Base-by-base conservation (phyloP, 1,284 basidiomycete genomes). In the Ceratobasidium sp. region DNA sequence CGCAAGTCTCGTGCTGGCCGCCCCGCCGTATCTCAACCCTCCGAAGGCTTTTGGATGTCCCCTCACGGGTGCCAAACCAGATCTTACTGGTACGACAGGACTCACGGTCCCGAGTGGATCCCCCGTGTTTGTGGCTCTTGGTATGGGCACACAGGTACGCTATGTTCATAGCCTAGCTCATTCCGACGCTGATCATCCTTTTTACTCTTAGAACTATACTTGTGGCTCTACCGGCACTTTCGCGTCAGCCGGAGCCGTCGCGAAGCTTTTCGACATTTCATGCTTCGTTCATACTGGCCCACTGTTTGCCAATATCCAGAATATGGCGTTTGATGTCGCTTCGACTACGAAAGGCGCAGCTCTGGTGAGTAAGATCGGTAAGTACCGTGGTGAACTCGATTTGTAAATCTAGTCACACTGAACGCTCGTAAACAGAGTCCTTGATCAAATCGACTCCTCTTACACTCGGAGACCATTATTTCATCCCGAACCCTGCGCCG, bases 181-280 rank as follows among this genome's bases (percentile, higher is more conserved):
- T n/a, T 33, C 23, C n/a, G 16, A 6, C 30, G 16, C 8, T 60
- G 30, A n/a, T 68, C 10, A 68, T 35, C 23, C 27, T 6, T 27
- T 7, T 1, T 7, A 52, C 14, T 14, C 14, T 35, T 41, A 75
- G 73, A 75, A 75, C 50, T 75, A 75, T 41, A 75, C 60, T 18
- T 75, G 73, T 23, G 60, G 62, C 50, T 14, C 73, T 27, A 33
- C 73, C 14, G 73, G 73, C 4, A 75, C 59, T 4, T 65, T 54
- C 30, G 18, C 73, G 1, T 65, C 73, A n/a, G 54, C 48, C 48
- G 73, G 73, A 10, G 73, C 73, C 8, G 59, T 75, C 12, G 73
- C 73, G 12, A 75, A 64, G 10, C 73, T 75, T 14, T 75, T 75
- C 48, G 73, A 75, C 30, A 46, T 75, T 27, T 75, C 73, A 0